These are phyloP conservation scores for Apiotrichum sp. DNA, from an alignment of 1,284 basidiomycete genomes.

Conservation along the genomic window DNA sequence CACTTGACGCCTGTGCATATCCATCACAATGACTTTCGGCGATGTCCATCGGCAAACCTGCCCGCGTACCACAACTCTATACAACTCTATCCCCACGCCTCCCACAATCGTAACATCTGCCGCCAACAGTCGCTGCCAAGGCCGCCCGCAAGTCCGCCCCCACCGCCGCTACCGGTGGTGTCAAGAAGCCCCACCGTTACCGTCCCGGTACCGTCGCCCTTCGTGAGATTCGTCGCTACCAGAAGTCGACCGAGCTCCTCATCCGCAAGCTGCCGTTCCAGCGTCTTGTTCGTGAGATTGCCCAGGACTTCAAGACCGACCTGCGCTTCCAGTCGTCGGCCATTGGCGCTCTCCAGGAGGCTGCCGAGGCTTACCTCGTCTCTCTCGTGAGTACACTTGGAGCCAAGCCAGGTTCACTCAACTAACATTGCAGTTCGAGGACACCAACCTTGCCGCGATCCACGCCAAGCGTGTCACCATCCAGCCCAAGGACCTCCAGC, in stretches of 20 bases:
- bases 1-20: too few relatives aligned
- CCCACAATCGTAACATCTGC: neutral
- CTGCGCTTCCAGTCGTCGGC: slow-evolving; percentile 68
- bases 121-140: slow-evolving; percentile 46
- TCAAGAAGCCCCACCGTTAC: slow-evolving; percentile 59
- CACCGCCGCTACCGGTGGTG: slow-evolving; percentile 49
- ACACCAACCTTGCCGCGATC: slow-evolving; percentile 49
- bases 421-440: slow-evolving; percentile 44
- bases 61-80: too few relatives aligned
- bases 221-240: slow-evolving; percentile 55
- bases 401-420: too few relatives aligned
- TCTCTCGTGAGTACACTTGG: slow-evolving; percentile 27
- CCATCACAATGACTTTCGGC: too few relatives aligned
- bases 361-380: slow-evolving; percentile 58
- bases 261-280: slow-evolving; percentile 92
- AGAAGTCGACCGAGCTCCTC: slow-evolving; percentile 76
- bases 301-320: slow-evolving; percentile 59
- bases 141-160: slow-evolving; percentile 51
- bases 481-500: slow-evolving; percentile 66
- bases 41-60: too few relatives aligned
- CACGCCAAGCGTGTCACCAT: slow-evolving; percentile 55
- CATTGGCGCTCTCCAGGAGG: slow-evolving; percentile 66
- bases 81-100: too few relatives aligned
- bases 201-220: slow-evolving; percentile 55
- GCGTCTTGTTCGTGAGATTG: slow-evolving; percentile 70